phyloP scores from a whole-genome alignment of 129 eudicot genomes.

The Flaveria sonorensis region DNA sequence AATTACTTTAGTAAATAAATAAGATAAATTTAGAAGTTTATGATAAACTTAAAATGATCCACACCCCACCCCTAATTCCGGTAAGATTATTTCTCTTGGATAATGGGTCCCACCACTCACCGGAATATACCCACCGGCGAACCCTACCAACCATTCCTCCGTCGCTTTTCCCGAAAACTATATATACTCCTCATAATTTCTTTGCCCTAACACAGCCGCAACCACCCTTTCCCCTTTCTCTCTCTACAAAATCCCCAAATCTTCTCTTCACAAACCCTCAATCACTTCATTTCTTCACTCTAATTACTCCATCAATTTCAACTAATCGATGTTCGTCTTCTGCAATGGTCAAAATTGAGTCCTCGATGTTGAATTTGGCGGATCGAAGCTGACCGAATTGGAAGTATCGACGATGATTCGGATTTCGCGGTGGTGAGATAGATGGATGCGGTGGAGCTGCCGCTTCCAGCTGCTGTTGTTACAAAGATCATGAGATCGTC shows the following conservation, averaged over 20 bases:
- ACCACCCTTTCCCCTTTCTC: slow-evolving; percentile 44
- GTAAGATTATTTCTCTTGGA: slow-evolving; percentile 12
- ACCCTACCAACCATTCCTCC: slow-evolving; percentile 31
- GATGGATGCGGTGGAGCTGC: slow-evolving; percentile 59
- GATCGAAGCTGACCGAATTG: slow-evolving; percentile 22
- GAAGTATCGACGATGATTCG: slow-evolving; percentile 20
- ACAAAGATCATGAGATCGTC: slow-evolving; percentile 81
- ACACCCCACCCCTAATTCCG: slow-evolving; percentile 23
- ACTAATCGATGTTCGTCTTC: slow-evolving; percentile 20
- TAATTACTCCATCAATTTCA: slow-evolving; percentile 18
- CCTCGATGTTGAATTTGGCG: not conserved
- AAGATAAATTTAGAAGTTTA: not conserved
- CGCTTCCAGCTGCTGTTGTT: slow-evolving; percentile 50
- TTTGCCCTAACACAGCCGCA: slow-evolving; percentile 78
- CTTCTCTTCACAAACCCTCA: slow-evolving; percentile 27
- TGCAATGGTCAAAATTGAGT: slow-evolving; percentile 34
- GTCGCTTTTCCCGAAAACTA: slow-evolving; percentile 88
- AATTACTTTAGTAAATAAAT: not conserved
- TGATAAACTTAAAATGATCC: not conserved
- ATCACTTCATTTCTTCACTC: slow-evolving; percentile 9
- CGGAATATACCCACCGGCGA: slow-evolving; percentile 58
- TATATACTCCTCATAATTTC: slow-evolving; percentile 61
- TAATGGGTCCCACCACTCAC: slow-evolving; percentile 38
- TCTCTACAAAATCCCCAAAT: slow-evolving; percentile 28
- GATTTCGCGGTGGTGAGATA: slow-evolving; percentile 35